phyloP scores from a whole-genome alignment of 257 asterid genomes.

The Eucommia ulmoides region DNA sequence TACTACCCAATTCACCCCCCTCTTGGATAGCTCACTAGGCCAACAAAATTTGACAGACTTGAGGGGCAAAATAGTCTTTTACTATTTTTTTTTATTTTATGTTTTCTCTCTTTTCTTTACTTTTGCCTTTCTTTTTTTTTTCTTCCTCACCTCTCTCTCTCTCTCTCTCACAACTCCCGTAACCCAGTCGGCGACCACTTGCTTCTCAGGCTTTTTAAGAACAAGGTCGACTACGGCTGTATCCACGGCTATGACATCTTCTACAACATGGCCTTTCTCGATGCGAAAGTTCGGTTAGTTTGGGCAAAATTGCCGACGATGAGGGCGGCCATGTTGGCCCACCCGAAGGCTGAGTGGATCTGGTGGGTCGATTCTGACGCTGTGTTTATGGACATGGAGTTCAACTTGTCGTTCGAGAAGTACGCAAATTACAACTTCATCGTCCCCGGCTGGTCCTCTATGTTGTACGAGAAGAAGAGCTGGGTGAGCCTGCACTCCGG shows the following conservation, averaged over 20 bases:
- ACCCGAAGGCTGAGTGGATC: constrained; percentile 68
- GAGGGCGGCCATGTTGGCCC: constrained; percentile 73
- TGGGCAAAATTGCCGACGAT: constrained; percentile 66
- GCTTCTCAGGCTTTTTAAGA: constrained; percentile 50
- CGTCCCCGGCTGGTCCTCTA: constrained; percentile 66
- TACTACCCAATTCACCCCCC: too few species aligned
- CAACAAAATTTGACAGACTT: too few species aligned
- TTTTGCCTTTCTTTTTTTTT: too few species aligned
- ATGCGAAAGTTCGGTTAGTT: constrained; percentile 40
- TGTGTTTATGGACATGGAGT: constrained; percentile 73
- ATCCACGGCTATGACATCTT: constrained; percentile 47
- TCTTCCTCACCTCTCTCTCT: too few species aligned
- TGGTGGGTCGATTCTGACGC: constrained; percentile 84
- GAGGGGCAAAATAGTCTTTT: too few species aligned
- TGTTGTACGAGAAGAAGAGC: constrained; percentile 47
- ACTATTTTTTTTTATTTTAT: too few species aligned
- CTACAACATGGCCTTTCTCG: constrained; percentile 41
- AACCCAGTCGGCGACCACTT: constrained; percentile 53
- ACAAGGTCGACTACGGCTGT: constrained; percentile 68
- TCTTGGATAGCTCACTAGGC: too few species aligned
- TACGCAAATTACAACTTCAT: constrained; percentile 46
- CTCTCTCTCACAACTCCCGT: too few species aligned
- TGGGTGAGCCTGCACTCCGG: constrained; percentile 77
- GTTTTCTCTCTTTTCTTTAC: too few species aligned
- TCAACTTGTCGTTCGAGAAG: constrained; percentile 47